A percentile compares a stretch with the other conserved stretches of the same genome.
These are phyloP conservation scores for Lactarius sp. DNA, from an alignment of 768 basidiomycete genomes.

Conservation along the genomic window DNA sequence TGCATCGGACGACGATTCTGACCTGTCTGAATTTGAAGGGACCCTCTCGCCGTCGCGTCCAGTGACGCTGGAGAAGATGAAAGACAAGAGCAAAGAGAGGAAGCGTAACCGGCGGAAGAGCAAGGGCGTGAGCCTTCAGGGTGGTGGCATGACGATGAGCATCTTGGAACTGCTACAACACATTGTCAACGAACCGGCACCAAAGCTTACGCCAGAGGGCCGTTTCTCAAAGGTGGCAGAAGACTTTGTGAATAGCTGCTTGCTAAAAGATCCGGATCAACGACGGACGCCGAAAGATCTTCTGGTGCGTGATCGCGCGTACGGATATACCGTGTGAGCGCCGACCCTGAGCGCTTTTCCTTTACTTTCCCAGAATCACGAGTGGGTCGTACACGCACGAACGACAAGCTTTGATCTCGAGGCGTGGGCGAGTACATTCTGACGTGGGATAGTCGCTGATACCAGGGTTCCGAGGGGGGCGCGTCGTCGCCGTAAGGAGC, in stretches of 20 bases:
- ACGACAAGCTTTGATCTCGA: constrained; percentile 64
- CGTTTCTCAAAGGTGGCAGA: constrained; percentile 71
- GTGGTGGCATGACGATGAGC: constrained; percentile 96
- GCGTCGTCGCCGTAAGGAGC: constrained; percentile 14
- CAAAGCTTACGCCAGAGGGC: constrained; percentile 71
- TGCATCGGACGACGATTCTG: constrained; percentile 62
- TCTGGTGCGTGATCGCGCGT: constrained; percentile 46
- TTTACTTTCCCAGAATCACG: constrained; percentile 47
- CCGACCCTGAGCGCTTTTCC: neutral
- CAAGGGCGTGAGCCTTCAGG: constrained; percentile 88
- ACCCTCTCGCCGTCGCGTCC: constrained; percentile 73
- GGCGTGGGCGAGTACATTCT: constrained; percentile 77
- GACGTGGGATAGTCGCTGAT: constrained; percentile 22
- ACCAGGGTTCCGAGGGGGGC: neutral
- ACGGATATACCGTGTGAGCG: neutral
- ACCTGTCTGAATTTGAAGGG: constrained; percentile 71
- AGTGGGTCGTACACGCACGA: constrained; percentile 67
- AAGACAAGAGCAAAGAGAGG: constrained; percentile 40
- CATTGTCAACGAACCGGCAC: constrained; percentile 98
- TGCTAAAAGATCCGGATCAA: constrained; percentile 83
- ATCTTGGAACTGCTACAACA: constrained; percentile 96
- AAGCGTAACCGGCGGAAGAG: constrained; percentile 85
- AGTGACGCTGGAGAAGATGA: constrained; percentile 39
- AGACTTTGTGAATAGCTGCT: constrained; percentile 82
- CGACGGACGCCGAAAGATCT: constrained; percentile 87